Percentiles rank a stretch among this genome's conserved stretches.
phyloP scores from a whole-genome alignment of 2,329 filamentous ascomycete species.

The Arthrobotrys iridis region DNA sequence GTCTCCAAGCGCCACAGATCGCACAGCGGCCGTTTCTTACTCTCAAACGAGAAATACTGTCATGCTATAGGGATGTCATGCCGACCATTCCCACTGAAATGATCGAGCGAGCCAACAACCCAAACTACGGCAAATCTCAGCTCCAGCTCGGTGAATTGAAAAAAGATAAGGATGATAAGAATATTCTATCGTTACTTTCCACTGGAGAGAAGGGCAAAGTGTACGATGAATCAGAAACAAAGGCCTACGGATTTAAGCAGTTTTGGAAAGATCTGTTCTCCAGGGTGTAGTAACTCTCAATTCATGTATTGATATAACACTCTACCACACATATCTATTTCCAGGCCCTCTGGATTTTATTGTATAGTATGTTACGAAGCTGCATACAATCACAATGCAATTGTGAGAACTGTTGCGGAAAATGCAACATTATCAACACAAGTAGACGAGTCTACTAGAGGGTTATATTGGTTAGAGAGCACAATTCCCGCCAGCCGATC shows the following conservation, averaged over 20 bases:
- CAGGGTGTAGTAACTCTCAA: not conserved
- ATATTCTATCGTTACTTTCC: conserved; percentile 72
- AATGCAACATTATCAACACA: conserved; percentile 20
- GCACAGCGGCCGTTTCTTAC: conserved; percentile 93
- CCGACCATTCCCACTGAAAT: conserved; percentile 78
- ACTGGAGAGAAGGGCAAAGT: conserved; percentile 69
- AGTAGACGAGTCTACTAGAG: not conserved
- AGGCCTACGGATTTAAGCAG: conserved; percentile 83
- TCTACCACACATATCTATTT: not conserved
- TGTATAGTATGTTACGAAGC: no score
- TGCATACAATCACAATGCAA: not conserved
- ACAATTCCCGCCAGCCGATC: not conserved
- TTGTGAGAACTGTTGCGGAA: not conserved
- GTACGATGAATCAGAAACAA: conserved; percentile 76
- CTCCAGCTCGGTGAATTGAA: conserved; percentile 32
- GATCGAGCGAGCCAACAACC: conserved; percentile 63
- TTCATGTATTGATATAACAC: no score
- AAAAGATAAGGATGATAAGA: conserved; percentile 61
- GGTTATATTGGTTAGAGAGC: no score
- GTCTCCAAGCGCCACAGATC: conserved; percentile 85
- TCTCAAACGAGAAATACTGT: conserved; percentile 80
- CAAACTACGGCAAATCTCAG: conserved; percentile 42
- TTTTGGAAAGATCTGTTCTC: conserved; percentile 84
- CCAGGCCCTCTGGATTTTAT: no score
- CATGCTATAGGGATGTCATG: conserved; percentile 87